These are phyloP conservation scores for Cyclostephanos tholiformis DNA, from an alignment of 108 stramenopile species.

Conservation along the genomic window DNA sequence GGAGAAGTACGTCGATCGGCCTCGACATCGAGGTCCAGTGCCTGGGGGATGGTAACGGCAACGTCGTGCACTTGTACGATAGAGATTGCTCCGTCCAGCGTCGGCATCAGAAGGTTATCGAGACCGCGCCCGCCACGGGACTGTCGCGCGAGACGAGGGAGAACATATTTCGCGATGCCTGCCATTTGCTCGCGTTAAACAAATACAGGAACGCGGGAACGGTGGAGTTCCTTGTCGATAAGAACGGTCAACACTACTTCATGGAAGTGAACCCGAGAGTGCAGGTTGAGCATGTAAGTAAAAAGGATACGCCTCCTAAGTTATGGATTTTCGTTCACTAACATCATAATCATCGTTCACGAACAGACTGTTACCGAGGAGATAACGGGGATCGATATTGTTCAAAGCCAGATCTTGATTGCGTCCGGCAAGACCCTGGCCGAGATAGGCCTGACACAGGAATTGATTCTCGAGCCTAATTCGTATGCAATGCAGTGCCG, in stretches of 20 bases:
- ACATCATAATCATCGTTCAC: conserved; percentile 40
- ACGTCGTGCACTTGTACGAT: conserved; percentile 93
- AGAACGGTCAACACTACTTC: conserved; percentile 87
- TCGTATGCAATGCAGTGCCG: conserved; percentile 96
- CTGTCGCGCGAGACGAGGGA: conserved; percentile 71
- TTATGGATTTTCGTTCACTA: not conserved
- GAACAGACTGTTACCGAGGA: conserved; percentile 92
- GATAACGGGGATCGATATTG: conserved; percentile 90
- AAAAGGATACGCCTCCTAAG: not conserved
- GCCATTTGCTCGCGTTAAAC: conserved; percentile 63
- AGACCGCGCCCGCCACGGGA: conserved; percentile 89
- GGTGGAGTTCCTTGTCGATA: conserved; percentile 96
- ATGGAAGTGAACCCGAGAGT: conserved; percentile 93
- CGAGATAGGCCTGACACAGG: conserved; percentile 76
- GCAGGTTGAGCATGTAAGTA: conserved; percentile 30
- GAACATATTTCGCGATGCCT: conserved; percentile 80
- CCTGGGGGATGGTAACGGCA: conserved; percentile 92
- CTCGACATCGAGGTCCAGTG: conserved; percentile 97
- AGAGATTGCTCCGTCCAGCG: conserved; percentile 98
- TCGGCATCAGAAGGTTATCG: conserved; percentile 97
- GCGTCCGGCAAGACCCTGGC: conserved; percentile 88
- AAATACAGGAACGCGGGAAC: conserved; percentile 96
- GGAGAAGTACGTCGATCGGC: conserved; percentile 90
- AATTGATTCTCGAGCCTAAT: conserved; percentile 56
- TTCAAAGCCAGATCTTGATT: conserved; percentile 91